Evolutionary conservation across 1,139 yeast species (phyloP).

Genomic region (Geotrichum reessii): DNA sequence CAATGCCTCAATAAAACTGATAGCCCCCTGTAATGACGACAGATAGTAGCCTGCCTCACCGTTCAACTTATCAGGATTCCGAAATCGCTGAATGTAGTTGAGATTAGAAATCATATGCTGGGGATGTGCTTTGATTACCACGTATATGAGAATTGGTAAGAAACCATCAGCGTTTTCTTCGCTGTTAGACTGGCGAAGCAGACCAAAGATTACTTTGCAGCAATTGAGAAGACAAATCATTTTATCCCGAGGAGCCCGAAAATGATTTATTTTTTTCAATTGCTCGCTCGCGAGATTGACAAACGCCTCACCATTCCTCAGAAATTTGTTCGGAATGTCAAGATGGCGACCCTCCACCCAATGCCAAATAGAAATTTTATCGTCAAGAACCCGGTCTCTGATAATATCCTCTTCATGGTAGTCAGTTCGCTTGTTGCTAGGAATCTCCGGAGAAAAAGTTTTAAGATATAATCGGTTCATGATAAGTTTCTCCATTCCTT

Average conservation of each 20-base stretch:
- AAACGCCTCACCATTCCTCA: slow-evolving; percentile 46
- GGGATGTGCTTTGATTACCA: slow-evolving; percentile 64
- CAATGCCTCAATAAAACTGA: slow-evolving; percentile 63
- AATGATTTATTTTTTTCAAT: slow-evolving; percentile 68
- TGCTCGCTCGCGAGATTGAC: slow-evolving; percentile 63
- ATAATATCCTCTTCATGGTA: slow-evolving; percentile 57
- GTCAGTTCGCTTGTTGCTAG: slow-evolving; percentile 41
- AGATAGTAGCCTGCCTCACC: slow-evolving; percentile 90
- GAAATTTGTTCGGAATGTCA: slow-evolving; percentile 56
- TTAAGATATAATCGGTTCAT: slow-evolving; percentile 79
- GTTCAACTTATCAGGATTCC: slow-evolving; percentile 65
- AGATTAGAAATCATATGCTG: slow-evolving; percentile 66
- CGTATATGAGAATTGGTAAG: slow-evolving; percentile 76
- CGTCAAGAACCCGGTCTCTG: slow-evolving; percentile 52
- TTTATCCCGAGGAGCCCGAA: slow-evolving; percentile 91
- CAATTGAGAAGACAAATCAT: slow-evolving; percentile 85
- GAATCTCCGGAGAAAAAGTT: slow-evolving; percentile 76
- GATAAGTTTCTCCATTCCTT: slow-evolving; percentile 86
- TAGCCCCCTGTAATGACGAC: slow-evolving; percentile 81
- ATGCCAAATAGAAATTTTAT: slow-evolving; percentile 57
- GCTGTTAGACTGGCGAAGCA: slow-evolving; percentile 58
- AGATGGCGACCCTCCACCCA: slow-evolving; percentile 79
- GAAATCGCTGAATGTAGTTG: slow-evolving; percentile 75
- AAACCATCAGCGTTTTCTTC: slow-evolving; percentile 92
- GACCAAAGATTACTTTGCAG: slow-evolving; percentile 86